These are phyloP conservation scores for Citrullus amarus DNA, from an alignment of 306 rosid species.

Conservation along the genomic window DNA sequence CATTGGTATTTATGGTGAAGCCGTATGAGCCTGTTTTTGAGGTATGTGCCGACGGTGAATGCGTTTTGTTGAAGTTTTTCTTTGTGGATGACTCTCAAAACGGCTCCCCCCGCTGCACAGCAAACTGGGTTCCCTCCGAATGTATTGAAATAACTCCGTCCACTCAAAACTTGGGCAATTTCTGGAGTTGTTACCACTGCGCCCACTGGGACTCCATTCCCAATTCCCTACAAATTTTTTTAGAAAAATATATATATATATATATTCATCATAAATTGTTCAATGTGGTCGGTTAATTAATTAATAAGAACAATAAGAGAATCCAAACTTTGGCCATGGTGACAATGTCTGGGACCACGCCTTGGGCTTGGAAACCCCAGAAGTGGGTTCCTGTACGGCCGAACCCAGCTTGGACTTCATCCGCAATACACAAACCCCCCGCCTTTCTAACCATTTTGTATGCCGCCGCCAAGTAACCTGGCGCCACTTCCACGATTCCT, in stretches of 20 bases:
- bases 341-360: conserved; percentile 86
- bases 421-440: conserved; percentile 86
- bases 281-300: no score
- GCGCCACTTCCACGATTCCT: conserved; percentile 81
- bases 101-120: conserved; percentile 88
- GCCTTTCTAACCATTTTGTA: conserved; percentile 48
- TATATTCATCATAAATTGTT: no score
- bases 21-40: conserved; percentile 47
- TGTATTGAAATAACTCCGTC: conserved; percentile 69
- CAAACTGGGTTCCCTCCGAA: conserved; percentile 91
- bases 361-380: conserved; percentile 91
- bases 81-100: conserved; percentile 61
- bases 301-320: no score
- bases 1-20: conserved; percentile 71
- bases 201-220: conserved; percentile 91
- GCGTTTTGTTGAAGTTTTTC: conserved; percentile 87
- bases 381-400: conserved; percentile 89
- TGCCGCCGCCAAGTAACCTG: conserved; percentile 72
- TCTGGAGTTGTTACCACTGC: conserved; percentile 91
- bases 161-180: conserved; percentile 60
- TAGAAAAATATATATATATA: no score
- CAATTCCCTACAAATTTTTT: conserved; percentile 41
- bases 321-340: conserved; percentile 73
- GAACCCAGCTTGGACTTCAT: conserved; percentile 85
- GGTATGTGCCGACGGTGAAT: conserved; percentile 46